Evolutionary conservation across 2,329 filamentous ascomycete genomes (phyloP).

Genomic region (Exophiala sideris): DNA sequence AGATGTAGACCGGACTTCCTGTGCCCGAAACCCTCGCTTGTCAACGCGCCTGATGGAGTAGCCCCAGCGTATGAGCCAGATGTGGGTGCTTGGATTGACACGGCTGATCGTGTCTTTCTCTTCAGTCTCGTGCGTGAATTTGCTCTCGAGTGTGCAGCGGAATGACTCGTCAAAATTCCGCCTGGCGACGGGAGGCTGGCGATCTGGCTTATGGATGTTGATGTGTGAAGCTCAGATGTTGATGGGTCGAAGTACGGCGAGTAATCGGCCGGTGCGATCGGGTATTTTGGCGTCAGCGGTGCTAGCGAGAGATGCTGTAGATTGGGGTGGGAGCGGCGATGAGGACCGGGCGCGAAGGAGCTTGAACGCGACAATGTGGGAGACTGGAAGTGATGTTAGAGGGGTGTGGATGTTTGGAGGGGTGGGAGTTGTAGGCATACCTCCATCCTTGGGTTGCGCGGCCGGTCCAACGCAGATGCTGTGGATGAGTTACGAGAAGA

Average conservation of each 20-base stretch:
- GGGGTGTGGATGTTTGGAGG: neutral
- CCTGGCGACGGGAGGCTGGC: conserved; percentile 29
- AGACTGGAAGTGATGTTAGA: conserved; percentile 3
- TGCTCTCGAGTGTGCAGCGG: conserved; percentile 20
- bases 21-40: conserved; percentile 23
- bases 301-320: conserved; percentile 59
- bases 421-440: neutral
- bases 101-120: conserved; percentile 20
- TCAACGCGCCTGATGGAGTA: conserved; percentile 20
- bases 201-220: conserved; percentile 31
- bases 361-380: conserved; percentile 25
- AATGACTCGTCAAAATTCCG: conserved; percentile 23
- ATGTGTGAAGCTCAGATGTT: conserved; percentile 37
- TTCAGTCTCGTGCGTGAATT: conserved; percentile 22
- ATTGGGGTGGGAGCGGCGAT: conserved; percentile 57
- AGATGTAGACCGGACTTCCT: conserved; percentile 2
- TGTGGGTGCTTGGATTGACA: conserved; percentile 16
- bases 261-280: conserved; percentile 41
- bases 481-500: neutral
- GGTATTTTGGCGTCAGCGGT: conserved; percentile 55
- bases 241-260: conserved; percentile 36
- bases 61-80: neutral
- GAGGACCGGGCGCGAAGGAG: conserved; percentile 28
- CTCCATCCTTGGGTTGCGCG: neutral
- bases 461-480: too few species aligned